Conservation (phyloP, 2,329 filamentous ascomycete species). For the Aspergillus spinulosporus region DNA sequence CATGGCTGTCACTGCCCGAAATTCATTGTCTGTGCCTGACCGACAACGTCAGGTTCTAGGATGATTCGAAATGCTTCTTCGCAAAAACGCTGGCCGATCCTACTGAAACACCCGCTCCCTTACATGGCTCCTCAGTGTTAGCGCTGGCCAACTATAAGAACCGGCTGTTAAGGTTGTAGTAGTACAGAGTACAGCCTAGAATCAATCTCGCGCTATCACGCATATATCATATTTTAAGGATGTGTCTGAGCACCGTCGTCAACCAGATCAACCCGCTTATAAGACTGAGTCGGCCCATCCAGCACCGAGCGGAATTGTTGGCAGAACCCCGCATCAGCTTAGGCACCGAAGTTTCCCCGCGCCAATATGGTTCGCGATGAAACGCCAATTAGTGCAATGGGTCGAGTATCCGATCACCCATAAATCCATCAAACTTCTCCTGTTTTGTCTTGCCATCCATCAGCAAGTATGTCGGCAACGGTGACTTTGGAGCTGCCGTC, state of each 20-base stretch:
- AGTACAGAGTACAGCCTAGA: background rate
- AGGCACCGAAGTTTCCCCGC: conserved; percentile 3
- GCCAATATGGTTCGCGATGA: background rate
- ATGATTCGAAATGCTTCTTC: conserved; percentile 10
- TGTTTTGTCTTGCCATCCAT: background rate
- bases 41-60: background rate
- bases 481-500: conserved; percentile 7
- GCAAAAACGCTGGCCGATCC: conserved; percentile 4
- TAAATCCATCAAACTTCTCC: background rate
- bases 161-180: background rate
- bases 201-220: background rate
- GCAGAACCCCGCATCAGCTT: conserved; percentile 4
- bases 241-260: background rate
- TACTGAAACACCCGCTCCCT: conserved; percentile 4
- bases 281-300: background rate
- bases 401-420: background rate
- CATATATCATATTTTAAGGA: background rate
- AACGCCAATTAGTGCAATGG: background rate
- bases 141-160: conserved; percentile 1
- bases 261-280: background rate
- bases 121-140: conserved; percentile 1
- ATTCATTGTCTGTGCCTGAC: conserved; percentile 13
- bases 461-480: conserved; percentile 8
- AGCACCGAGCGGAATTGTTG: background rate
- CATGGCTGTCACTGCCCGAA: conserved; percentile 14